Conservation (phyloP, 306 rosid genomes). For the Prunus padus region DNA sequence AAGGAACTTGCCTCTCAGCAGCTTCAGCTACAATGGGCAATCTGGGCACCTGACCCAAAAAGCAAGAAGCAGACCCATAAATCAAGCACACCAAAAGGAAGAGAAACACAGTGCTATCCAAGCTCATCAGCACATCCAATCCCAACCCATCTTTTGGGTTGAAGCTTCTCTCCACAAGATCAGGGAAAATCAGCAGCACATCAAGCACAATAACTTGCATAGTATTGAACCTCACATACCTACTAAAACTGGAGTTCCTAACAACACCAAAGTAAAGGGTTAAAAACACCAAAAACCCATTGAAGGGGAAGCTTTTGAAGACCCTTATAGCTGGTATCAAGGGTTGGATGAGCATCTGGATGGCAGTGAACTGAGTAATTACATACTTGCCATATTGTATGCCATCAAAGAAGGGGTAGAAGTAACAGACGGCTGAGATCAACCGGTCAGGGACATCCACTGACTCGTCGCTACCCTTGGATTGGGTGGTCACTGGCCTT, state of each 20-base stretch:
- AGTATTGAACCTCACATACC: conserved; percentile 90
- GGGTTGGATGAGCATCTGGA: conserved; percentile 70
- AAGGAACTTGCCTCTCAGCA: conserved; percentile 93
- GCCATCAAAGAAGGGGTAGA: conserved; percentile 93
- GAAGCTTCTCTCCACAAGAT: conserved; percentile 79
- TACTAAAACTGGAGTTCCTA: conserved; percentile 81
- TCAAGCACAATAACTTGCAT: conserved; percentile 97
- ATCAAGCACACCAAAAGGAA: conserved; percentile 76
- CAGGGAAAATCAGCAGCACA: conserved; percentile 86
- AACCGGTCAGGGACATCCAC: conserved; percentile 72
- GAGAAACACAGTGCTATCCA: conserved; percentile 88
- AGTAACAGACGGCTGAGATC: conserved; percentile 81
- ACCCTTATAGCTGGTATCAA: conserved; percentile 77
- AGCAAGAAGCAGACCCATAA: conserved; percentile 85
- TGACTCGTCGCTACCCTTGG: conserved; percentile 57
- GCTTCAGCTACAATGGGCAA: conserved; percentile 98
- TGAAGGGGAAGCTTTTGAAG: conserved; percentile 87
- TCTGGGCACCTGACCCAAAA: conserved; percentile 83
- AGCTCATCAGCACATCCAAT: conserved; percentile 88
- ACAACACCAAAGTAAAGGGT: conserved; percentile 93
- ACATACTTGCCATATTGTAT: conserved; percentile 82
- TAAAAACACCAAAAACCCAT: conserved; percentile 73
- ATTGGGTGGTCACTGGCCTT: conserved; percentile 45
- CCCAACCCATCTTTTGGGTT: conserved; percentile 77
- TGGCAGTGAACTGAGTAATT: conserved; percentile 69